Evolutionary conservation across 305 asterid species (phyloP), one percentile per base, ranked within the genome.

Genomic region (Striga hermonthica): DNA sequence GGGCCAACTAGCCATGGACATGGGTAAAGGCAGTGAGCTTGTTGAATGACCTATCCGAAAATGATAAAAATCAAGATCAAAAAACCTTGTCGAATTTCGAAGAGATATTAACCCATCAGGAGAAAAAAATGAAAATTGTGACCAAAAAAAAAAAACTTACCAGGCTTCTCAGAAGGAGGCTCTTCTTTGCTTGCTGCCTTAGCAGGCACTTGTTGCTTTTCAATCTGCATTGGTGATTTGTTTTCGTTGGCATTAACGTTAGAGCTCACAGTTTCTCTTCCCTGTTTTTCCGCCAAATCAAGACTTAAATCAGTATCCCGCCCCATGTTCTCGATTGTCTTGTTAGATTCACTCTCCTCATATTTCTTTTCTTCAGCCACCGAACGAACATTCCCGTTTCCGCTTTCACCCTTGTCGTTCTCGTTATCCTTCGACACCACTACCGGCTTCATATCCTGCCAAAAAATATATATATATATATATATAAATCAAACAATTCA

Each of bases 1-100:
- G 34, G 97, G 95, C 99, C 99, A 93, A 72, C 81, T 68, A 64
- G 91, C 82, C 89, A 86, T 74, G 6, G 98, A 76, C 87, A 91
- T 71, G 1, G 95, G 86, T 72, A 88, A 44, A 35, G 91, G 88
- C 75, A 86, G 11, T 3, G 95, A 74, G 67, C 80, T 79, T 4
- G 82, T 12, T 5, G 86, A 75, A 71, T 79, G 89, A 66, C 86
- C 98, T 86, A 69, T 47, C 55, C 31, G 44, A 58, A 10, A 16
- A 62, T 8, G 7, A 50, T 7, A 16, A 9, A 15, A 48, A 34
- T 8, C 31, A 22, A 22, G 31, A 34, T 43, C 44, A 35, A 50
- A 35, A 50, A 22, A 22, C 2, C 31, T 22, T 22, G 31, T 22
- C 31, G 69, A 37, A 13, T 4, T 10, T 45, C 64, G 16, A 66